Evolutionary conservation across 1,284 basidiomycete genomes (phyloP).

Genomic region (Ustilago cynodontis): DNA sequence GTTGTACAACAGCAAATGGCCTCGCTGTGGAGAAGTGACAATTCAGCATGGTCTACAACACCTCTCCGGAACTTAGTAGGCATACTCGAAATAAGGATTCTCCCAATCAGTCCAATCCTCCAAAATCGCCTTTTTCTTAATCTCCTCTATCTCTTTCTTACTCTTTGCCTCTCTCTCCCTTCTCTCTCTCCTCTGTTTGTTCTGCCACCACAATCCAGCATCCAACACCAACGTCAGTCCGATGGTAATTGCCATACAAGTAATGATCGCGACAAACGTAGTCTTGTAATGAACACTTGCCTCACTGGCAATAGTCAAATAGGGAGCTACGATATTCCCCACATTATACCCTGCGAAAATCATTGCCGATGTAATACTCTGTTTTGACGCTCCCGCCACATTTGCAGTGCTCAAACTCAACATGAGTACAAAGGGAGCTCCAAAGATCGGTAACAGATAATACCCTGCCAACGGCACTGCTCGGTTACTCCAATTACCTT

Average conservation of each 20-base stretch:
- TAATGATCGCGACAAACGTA: conserved; percentile 72
- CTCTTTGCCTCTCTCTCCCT: conserved; percentile 25
- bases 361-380: conserved; percentile 70
- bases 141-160: conserved; percentile 26
- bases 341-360: conserved; percentile 71
- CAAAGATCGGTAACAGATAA: conserved; percentile 72
- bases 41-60: too few relatives aligned
- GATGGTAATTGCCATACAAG: conserved; percentile 58
- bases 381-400: conserved; percentile 73
- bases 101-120: conserved; percentile 52
- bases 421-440: conserved; percentile 73
- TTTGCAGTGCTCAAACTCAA: conserved; percentile 72
- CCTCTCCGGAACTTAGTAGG: conserved; percentile 9
- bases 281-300: conserved; percentile 71
- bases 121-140: conserved; percentile 40
- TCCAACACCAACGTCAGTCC: conserved; percentile 40
- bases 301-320: conserved; percentile 65
- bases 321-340: conserved; percentile 63
- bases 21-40: too few relatives aligned
- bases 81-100: conserved; percentile 53
- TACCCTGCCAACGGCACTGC: conserved; percentile 73
- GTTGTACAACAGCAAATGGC: too few relatives aligned
- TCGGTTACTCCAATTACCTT: conserved; percentile 71
- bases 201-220: conserved; percentile 41
- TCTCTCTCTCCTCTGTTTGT: conserved; percentile 24